Conservation (phyloP, 108 stramenopile genomes). For the Cyclostephanos invisitatus region DNA sequence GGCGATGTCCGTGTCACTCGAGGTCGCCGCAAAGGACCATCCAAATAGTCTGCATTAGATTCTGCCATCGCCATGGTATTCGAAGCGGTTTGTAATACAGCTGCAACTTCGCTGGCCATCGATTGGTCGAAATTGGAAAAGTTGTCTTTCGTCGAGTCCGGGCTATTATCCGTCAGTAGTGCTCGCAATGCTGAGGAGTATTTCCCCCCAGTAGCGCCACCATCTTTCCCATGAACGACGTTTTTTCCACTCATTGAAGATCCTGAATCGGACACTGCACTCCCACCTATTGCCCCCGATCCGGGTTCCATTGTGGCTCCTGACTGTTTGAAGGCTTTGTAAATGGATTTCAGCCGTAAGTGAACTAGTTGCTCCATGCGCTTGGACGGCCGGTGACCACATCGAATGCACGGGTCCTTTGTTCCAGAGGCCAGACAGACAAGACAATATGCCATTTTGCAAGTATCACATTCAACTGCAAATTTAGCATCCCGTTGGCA, state of each 20-base stretch:
- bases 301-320: constrained; percentile 41
- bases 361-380: constrained; percentile 91
- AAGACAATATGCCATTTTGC: constrained; percentile 86
- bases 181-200: constrained; percentile 54
- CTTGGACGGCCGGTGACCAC: constrained; percentile 87
- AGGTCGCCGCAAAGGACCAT: constrained; percentile 19
- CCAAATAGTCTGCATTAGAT: constrained; percentile 26
- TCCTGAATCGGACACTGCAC: constrained; percentile 13
- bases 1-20: constrained; percentile 35
- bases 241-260: constrained; percentile 9
- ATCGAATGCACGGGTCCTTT: constrained; percentile 90
- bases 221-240: constrained; percentile 37
- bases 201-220: constrained; percentile 40
- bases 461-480: constrained; percentile 94
- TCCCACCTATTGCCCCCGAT: constrained; percentile 21
- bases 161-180: constrained; percentile 37
- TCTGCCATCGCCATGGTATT: constrained; percentile 44
- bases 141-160: constrained; percentile 40
- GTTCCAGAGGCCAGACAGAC: constrained; percentile 87
- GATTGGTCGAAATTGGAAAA: constrained; percentile 52
- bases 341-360: constrained; percentile 87
- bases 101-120: constrained; percentile 62
- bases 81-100: constrained; percentile 63
- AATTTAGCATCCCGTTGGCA: constrained; percentile 92
- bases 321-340: constrained; percentile 90